Base-by-base conservation (phyloP, 2,329 filamentous ascomycete genomes). In the Rugonectria rugulosa region DNA sequence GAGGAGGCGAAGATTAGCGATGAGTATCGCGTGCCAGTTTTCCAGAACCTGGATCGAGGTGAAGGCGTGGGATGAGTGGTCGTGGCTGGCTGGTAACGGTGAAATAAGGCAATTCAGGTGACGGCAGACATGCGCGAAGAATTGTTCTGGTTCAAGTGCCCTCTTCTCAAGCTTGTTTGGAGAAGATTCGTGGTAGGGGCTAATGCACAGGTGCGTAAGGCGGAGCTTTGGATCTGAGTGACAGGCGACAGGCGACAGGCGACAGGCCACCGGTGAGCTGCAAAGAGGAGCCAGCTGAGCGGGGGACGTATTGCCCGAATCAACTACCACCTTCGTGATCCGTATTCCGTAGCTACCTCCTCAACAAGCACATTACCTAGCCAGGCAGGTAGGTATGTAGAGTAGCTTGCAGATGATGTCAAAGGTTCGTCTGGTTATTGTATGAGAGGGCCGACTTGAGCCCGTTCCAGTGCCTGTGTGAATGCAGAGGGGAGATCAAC, bases 1-100 rank as follows among this genome's bases (percentile, higher is more conserved):
- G 50, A 59, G 51, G 37, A 53, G 48, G 44, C 53, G 44, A 32
- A 48, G 56, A 62, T 53, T 47, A 57, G 46, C 59, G 59, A 60
- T 58, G 47, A 54, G 53, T 64, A 67, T 67, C 64, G 64, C 64
- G 64, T 67, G 64, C 62, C 64, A 64, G 52, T 52, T 49, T 49
- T 49, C 46, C 46, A 46, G 46, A 14, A 41, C 17, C 41, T n/a
- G 41, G 41, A 41, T 43, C 34, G 38, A 45, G 34, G n/a, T 21
- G 40, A 36, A 21, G 12, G 41, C 46, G 53, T 46, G 53, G 53
- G 53, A 50, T 56, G 53, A 27, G 24, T 41, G 12, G 53, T 42
- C n/a, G 29, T 32, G 21, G 20, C 41, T 32, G 21, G 20, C 41
- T 32, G 46, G 36, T 20, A 9, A 21, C 36, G 37, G 44, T 47